Conservation (phyloP, 805 yeast genomes). For the Candida cerambycidarum region DNA sequence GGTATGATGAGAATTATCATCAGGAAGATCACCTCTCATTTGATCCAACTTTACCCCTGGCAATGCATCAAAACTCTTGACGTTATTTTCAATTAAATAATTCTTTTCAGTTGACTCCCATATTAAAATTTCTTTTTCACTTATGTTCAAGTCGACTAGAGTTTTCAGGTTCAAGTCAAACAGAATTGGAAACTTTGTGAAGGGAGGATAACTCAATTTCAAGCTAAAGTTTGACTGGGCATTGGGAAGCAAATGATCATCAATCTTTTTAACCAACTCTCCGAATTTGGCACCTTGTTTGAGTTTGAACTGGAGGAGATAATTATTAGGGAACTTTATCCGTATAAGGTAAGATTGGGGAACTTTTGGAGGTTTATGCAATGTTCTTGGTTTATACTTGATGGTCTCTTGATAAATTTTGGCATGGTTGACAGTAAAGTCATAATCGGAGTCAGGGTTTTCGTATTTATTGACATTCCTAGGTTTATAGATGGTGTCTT, state of each 20-base stretch:
- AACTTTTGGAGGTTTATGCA: constrained; percentile 1
- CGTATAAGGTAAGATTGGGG: constrained; percentile 34
- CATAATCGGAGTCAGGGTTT: constrained; percentile 44
- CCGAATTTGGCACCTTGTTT: constrained; percentile 33
- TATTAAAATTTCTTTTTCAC: constrained; percentile 29
- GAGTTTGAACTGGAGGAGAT: constrained; percentile 36
- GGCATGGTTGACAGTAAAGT: constrained; percentile 38
- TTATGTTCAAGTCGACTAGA: constrained; percentile 30
- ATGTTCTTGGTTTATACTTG: constrained; percentile 15
- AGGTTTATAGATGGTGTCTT: constrained; percentile 14
- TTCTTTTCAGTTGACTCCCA: constrained; percentile 27
- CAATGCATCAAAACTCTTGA: constrained; percentile 26
- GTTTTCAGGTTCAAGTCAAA: constrained; percentile 27
- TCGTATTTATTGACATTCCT: constrained; percentile 23
- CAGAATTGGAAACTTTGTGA: constrained; percentile 25
- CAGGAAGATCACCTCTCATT: constrained; percentile 31
- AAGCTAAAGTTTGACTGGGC: constrained; percentile 30
- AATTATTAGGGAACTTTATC: constrained; percentile 39
- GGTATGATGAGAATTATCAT: constrained; percentile 1
- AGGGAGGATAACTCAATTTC: constrained; percentile 41
- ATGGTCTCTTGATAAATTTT: constrained; percentile 36
- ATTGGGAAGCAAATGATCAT: constrained; percentile 28
- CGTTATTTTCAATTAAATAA: constrained; percentile 9
- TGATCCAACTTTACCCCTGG: constrained; percentile 38
- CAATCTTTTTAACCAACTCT: constrained; percentile 35